phyloP scores from a whole-genome alignment of 345 rosid genomes.

The Gossypium anomalum region DNA sequence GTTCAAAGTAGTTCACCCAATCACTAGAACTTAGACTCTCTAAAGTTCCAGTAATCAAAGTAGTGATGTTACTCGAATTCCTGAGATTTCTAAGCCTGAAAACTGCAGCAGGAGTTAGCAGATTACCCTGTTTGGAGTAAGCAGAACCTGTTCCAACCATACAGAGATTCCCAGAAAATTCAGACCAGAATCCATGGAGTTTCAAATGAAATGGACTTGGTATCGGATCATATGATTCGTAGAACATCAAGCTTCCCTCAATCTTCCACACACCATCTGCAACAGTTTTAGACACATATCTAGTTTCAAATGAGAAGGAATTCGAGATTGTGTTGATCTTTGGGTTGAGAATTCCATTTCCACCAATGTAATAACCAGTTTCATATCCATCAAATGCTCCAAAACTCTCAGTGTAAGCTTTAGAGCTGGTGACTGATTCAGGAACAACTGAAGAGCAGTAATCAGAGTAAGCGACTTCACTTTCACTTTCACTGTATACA shows the following conservation, averaged over 20 bases:
- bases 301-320: constrained; percentile 6
- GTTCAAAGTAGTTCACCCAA: constrained; percentile 27
- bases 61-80: constrained; percentile 21
- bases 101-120: constrained; percentile 21
- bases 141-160: no score
- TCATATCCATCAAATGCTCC: no score
- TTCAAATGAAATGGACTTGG: no score
- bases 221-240: background rate
- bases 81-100: constrained; percentile 36
- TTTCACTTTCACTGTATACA: background rate
- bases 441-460: background rate
- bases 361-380: background rate
- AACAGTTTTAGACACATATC: constrained; percentile 4
- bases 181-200: no score
- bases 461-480: background rate
- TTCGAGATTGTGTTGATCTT: background rate
- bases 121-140: no score
- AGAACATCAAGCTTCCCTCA: constrained; percentile 17
- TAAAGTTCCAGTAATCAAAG: constrained; percentile 39
- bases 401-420: no score
- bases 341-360: background rate
- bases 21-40: constrained; percentile 27
- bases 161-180: no score
- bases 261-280: constrained; percentile 16
- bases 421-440: background rate